A percentile compares a stretch with the other conserved stretches of the same genome.
Evolutionary conservation across 2,329 filamentous ascomycete species (phyloP).

Genomic region (Microdochium nivale): DNA sequence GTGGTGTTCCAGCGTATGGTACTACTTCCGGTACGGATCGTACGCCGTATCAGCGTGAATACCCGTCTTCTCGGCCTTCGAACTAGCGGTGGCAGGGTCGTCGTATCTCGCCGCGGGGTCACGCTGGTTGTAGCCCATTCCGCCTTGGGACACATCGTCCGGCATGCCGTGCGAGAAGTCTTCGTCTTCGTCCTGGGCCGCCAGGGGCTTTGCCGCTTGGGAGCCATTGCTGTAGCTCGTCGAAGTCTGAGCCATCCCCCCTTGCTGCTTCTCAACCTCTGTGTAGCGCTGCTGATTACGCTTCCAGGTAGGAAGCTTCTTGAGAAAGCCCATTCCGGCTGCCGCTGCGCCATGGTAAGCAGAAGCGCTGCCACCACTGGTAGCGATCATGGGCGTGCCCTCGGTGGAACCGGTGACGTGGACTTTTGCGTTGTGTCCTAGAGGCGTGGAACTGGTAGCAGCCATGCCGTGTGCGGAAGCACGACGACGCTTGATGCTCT

Average conservation of each 20-base stretch:
- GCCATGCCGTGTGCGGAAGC: background rate
- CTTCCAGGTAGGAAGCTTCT: slow-evolving; percentile 13
- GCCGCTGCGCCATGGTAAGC: background rate
- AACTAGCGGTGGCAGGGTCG: background rate
- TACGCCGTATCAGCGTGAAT: background rate
- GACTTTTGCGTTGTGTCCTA: background rate
- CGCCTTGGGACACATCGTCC: background rate
- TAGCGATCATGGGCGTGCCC: background rate
- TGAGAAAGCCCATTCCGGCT: slow-evolving; percentile 7
- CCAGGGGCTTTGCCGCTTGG: slow-evolving; percentile 4
- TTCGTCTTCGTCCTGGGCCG: slow-evolving; percentile 4
- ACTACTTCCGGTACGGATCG: background rate
- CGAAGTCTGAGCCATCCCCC: slow-evolving; percentile 3
- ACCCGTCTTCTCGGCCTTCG: background rate
- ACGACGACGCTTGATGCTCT: background rate
- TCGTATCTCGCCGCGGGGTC: background rate
- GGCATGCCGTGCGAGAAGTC: background rate
- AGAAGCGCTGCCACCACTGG: slow-evolving; percentile 2
- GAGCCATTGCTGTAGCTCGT: slow-evolving; percentile 2
- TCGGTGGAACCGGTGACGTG: background rate
- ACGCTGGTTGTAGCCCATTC: background rate
- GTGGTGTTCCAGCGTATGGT: background rate
- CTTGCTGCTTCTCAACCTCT: slow-evolving; percentile 18
- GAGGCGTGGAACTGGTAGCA: background rate
- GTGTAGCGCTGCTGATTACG: slow-evolving; percentile 17